Conservation (phyloP, 2,329 filamentous ascomycete genomes). For the Microdochium nivale region DNA sequence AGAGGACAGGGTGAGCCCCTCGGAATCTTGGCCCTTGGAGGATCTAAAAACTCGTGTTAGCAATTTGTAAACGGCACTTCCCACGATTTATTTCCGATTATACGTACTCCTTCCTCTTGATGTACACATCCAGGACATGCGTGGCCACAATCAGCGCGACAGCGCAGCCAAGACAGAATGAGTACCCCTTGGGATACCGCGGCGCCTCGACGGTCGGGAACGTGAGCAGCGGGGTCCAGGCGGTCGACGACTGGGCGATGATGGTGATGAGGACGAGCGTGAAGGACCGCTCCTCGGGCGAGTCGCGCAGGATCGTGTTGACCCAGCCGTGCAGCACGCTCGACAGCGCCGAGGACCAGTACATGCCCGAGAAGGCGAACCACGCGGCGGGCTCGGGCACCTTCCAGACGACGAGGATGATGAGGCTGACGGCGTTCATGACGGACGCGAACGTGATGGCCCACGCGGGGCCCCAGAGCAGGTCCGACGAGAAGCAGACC, state of each 20-base stretch:
- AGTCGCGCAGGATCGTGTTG: constrained; percentile 36
- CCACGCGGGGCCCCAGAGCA: constrained; percentile 40
- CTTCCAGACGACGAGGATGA: constrained; percentile 45
- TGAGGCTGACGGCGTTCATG: constrained; percentile 42
- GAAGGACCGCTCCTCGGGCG: constrained; percentile 36
- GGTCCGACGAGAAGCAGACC: constrained; percentile 44
- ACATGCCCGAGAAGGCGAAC: constrained; percentile 41
- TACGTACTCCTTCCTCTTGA: constrained; percentile 13
- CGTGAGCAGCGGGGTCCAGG: constrained; percentile 43
- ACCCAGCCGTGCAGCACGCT: constrained; percentile 47
- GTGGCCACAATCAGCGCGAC: constrained; percentile 16
- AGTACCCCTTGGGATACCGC: constrained; percentile 30
- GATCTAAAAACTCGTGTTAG: too few species aligned
- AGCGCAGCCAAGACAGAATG: constrained; percentile 22
- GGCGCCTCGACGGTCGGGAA: constrained; percentile 36
- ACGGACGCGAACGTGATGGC: constrained; percentile 40
- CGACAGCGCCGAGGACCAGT: constrained; percentile 39
- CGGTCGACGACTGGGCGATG: constrained; percentile 42
- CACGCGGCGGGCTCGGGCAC: constrained; percentile 45
- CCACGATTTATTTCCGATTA: too few species aligned
- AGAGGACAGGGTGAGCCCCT: too few species aligned
- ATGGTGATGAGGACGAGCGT: constrained; percentile 42
- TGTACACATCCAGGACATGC: constrained; percentile 12
- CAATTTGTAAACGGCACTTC: too few species aligned
- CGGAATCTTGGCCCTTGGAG: too few species aligned